Evolutionary conservation across 2,329 filamentous ascomycete species (phyloP), one percentile per base, ranked within the genome.

Genomic region (Capronia americana): DNA sequence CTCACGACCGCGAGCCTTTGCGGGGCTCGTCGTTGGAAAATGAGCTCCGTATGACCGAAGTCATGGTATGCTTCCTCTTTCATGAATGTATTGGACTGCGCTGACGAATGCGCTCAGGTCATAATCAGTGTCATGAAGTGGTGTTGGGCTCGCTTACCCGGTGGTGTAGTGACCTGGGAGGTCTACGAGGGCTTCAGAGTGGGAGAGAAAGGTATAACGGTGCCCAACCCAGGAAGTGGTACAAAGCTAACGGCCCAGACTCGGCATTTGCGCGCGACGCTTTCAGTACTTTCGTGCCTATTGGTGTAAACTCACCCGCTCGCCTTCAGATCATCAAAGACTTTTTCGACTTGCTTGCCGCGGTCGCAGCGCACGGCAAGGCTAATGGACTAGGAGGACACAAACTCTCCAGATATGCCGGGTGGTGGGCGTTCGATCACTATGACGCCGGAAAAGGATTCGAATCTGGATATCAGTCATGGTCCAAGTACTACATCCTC

Each of bases 401-500:
- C 70, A 98, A 98, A 78, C 85, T 99, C 62, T 98, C 95, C 10
- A 88, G 95, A 71, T 92, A 96, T 85, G 95, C 94, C 48, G 93
- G 93, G 54, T 99, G 95, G 95, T 99, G 95, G 95, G 93, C 94
- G 0, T 99, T 99, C 77, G 94, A 97, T 75, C 92, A 96, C 72
- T 87, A 84, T 55, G 93, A 98, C 76, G 88, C 88, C 6, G 91
- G 91, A 50, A 94, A 91, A 76, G 95, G 95, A 17, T 99, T 99
- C 73, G 95, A 98, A 72, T 92, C 92, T 48, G 93, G 94, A 62
- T 99, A 99, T 79, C 92, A 91, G 75, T 87, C 88, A 53, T 99
- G 95, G 93, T 83, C 90, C 72, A 89, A 83, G 90, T 93, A 81
- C 79, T 87, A 76, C 46, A 60, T 46, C 14, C 30, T 14, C 41